Evolutionary conservation across 176 grass and related monocot genomes (phyloP), one percentile per base, ranked within the genome.

Genomic region (Triticum aestivum): DNA sequence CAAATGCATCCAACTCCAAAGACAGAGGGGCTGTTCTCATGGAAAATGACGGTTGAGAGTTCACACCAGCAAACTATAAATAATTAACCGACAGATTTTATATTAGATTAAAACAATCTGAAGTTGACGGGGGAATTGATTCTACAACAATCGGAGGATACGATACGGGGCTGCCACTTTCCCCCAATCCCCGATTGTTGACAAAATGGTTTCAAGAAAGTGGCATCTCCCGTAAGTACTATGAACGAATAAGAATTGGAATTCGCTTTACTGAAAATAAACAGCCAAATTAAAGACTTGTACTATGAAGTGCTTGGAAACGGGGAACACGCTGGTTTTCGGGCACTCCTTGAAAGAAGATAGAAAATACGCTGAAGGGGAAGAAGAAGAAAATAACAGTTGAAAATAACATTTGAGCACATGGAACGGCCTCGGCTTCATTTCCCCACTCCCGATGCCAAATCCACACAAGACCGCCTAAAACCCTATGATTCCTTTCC

Each of bases 31-130:
- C 37, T 80, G 42, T 12, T 42, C n/a, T 33, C 72, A 44, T 18
- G 45, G 82, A 68, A 33, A 89, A 75, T 21, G 38, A 83, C 61
- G 59, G 72, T 75, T 88, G 56, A 75, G 61, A 17, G 56, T 80
- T 91, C 65, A 75, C 37, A 86, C 83, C 37, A 61, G 68, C 38
- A 90, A 87, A 77, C 33, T 44, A 21, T 84, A 86, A 79, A 71
- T 26, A 81, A 91, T 52, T 3, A 81, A 49, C 17, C 47, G 12
- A 38, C 18, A 62, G 75, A 23, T 51, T 74, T 65, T n/a, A n/a
- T 73, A 12, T 54, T 82, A 11, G 59, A 35, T 56, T 17, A 83
- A 61, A 63, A 85, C 65, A 47, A 84, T 81, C 67, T 52, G 49
- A 87, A 80, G 59, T 9, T 81, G 61, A 84, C 7, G 24, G 66